Evolutionary conservation across 2,329 filamentous ascomycete genomes (phyloP).

Genomic region (Calonectria montana): DNA sequence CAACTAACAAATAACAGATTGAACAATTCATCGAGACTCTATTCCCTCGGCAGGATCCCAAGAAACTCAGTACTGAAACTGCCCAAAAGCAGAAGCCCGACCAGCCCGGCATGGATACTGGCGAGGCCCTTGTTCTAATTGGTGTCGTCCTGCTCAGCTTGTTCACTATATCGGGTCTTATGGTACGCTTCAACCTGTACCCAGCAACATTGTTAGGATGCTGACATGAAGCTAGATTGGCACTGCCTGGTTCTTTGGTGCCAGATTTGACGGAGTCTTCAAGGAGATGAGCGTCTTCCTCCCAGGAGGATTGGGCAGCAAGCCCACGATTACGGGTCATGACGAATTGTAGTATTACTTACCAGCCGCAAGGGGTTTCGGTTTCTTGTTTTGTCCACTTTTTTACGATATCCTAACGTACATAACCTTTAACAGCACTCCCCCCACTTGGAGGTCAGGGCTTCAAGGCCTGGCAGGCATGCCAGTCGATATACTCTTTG

Average conservation of each 20-base stretch:
- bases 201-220: not conserved
- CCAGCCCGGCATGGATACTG: slow-evolving; percentile 61
- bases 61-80: slow-evolving; percentile 60
- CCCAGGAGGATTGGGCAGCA: slow-evolving; percentile 35
- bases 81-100: slow-evolving; percentile 51
- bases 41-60: slow-evolving; percentile 85
- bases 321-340: slow-evolving; percentile 42
- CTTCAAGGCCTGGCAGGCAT: slow-evolving; percentile 21
- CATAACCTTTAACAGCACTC: slow-evolving; percentile 34
- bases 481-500: slow-evolving; percentile 37
- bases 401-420: slow-evolving; percentile 46
- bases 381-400: slow-evolving; percentile 34
- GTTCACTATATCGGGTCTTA: slow-evolving; percentile 75
- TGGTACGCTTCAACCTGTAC: slow-evolving; percentile 71
- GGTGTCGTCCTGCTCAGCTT: slow-evolving; percentile 76
- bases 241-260: slow-evolving; percentile 82
- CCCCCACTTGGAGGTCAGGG: slow-evolving; percentile 24
- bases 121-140: slow-evolving; percentile 75
- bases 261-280: slow-evolving; percentile 74
- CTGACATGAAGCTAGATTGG: slow-evolving; percentile 68
- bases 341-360: slow-evolving; percentile 50
- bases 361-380: slow-evolving; percentile 27
- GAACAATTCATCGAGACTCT: slow-evolving; percentile 96
- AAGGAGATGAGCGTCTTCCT: slow-evolving; percentile 40
- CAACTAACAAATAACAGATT: slow-evolving; percentile 65